Evolutionary conservation across 805 yeast genomes (phyloP).

Genomic region (Dipodascopsis uninucleata): DNA sequence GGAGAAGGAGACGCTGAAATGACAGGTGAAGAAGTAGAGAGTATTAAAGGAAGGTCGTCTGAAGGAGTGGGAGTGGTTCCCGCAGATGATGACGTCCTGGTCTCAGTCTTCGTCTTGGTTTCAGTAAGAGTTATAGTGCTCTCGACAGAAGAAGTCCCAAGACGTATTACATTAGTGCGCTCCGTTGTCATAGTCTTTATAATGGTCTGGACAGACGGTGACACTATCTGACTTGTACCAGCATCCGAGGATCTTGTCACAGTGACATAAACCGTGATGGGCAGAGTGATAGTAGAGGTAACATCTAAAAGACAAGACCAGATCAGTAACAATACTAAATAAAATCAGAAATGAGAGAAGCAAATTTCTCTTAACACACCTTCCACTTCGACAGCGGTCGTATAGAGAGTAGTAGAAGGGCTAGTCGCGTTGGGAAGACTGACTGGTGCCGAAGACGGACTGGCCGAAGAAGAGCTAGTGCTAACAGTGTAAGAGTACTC

Average conservation of each 20-base stretch:
- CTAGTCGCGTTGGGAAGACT: no score
- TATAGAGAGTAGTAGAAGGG: conserved; percentile 3
- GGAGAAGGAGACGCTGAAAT: neutral
- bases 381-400: conserved; percentile 6
- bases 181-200: conserved; percentile 7
- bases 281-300: conserved; percentile 9
- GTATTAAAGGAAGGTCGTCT: conserved; percentile 7
- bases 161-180: conserved; percentile 5
- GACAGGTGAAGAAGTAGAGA: neutral
- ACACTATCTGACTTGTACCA: neutral
- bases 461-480: no score
- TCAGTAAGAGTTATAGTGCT: no score
- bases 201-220: conserved; percentile 5
- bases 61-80: no score
- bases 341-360: no score
- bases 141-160: conserved; percentile 7
- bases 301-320: neutral
- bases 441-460: no score
- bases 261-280: conserved; percentile 8
- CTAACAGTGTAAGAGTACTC: no score
- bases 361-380: no score
- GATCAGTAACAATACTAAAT: no score
- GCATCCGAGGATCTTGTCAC: conserved; percentile 1
- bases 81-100: no score
- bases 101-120: no score